Evolutionary conservation across 2,329 filamentous ascomycete species (phyloP).

Genomic region (Hirsutella minnesotensis): DNA sequence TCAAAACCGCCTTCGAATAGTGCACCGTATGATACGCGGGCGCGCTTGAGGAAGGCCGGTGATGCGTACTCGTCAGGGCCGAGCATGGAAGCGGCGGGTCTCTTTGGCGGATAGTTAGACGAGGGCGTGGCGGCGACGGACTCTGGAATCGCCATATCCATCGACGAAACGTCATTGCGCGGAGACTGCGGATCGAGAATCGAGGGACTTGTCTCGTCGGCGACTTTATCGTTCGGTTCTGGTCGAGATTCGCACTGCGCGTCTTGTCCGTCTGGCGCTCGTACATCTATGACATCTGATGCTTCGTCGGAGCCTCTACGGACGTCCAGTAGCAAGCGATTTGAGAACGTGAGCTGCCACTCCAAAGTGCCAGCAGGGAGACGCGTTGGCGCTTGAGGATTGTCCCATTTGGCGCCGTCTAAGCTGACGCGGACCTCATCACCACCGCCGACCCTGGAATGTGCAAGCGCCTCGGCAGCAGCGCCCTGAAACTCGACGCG

Average conservation of each 20-base stretch:
- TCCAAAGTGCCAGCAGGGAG: conserved; percentile 40
- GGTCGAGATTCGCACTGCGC: conserved; percentile 6
- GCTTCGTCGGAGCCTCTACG: conserved; percentile 31
- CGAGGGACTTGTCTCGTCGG: neutral
- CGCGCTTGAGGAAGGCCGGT: conserved; percentile 67
- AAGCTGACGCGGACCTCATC: conserved; percentile 63
- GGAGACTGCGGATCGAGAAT: neutral
- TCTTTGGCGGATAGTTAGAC: conserved; percentile 17
- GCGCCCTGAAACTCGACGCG: conserved; percentile 62
- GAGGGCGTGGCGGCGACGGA: conserved; percentile 1
- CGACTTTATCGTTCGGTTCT: neutral
- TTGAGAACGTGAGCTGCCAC: conserved; percentile 46
- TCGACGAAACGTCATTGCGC: neutral
- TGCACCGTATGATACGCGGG: conserved; percentile 56
- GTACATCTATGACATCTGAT: conserved; percentile 38
- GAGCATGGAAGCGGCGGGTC: conserved; percentile 19
- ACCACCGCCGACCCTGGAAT: conserved; percentile 60
- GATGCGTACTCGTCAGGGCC: conserved; percentile 53
- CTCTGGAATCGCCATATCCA: neutral
- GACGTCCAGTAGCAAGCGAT: conserved; percentile 34
- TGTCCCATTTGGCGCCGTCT: conserved; percentile 54
- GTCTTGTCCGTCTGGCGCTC: conserved; percentile 17
- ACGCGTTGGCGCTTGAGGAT: conserved; percentile 33
- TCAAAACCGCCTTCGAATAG: conserved; percentile 53
- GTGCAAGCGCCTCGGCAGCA: conserved; percentile 57